These are phyloP conservation scores for Cyberlindnera veronae DNA, from an alignment of 805 yeast genomes.

Conservation along the genomic window DNA sequence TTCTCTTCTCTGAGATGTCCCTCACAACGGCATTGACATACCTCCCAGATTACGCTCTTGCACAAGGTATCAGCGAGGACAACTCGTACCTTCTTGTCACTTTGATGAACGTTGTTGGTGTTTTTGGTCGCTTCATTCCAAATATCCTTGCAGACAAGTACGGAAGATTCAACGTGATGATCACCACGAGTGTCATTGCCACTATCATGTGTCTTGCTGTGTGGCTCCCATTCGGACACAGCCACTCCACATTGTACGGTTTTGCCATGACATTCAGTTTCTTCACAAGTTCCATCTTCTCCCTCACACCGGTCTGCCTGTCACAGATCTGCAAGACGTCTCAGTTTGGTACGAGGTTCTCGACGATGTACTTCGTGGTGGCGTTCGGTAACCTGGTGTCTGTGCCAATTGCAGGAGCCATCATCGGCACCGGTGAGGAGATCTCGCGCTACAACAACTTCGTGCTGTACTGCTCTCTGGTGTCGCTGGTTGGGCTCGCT, in stretches of 20 bases:
- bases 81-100: constrained; percentile 44
- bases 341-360: constrained; percentile 66
- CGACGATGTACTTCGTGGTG: constrained; percentile 51
- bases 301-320: constrained; percentile 65
- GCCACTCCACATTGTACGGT: constrained; percentile 40
- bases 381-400: constrained; percentile 48
- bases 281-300: constrained; percentile 56
- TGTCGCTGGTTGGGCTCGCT: constrained; percentile 9
- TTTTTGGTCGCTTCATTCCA: constrained; percentile 40
- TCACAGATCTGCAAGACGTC: constrained; percentile 57
- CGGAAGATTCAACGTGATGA: constrained; percentile 34
- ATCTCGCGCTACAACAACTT: constrained; percentile 5
- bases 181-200: constrained; percentile 40
- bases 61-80: constrained; percentile 37
- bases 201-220: constrained; percentile 46
- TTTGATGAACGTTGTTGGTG: constrained; percentile 37
- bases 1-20: constrained; percentile 25
- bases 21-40: constrained; percentile 47
- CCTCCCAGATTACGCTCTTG: constrained; percentile 46
- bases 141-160: constrained; percentile 40
- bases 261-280: constrained; percentile 59
- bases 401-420: constrained; percentile 48
- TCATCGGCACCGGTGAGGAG: constrained; percentile 33
- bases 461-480: constrained; percentile 11
- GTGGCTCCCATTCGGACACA: constrained; percentile 64